Evolutionary conservation across 2,329 filamentous ascomycete species (phyloP), one percentile per base, ranked within the genome.

Genomic region (Diaporthe citrichinensis): DNA sequence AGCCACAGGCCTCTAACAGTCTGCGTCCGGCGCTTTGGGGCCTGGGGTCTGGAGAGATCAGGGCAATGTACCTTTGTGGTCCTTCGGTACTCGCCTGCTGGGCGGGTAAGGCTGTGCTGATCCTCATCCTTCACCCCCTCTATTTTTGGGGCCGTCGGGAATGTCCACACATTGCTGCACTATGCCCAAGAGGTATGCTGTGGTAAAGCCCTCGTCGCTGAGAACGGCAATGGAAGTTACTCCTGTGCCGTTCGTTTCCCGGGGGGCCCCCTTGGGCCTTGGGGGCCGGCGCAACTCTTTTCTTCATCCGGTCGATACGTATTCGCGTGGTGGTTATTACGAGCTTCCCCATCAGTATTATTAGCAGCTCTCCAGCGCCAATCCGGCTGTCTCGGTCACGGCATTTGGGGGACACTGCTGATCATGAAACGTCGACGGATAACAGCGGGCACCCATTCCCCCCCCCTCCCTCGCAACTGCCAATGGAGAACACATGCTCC

Each of bases 101-200:
- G 25, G 65, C 65, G 65, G 57, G 46, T 51, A 72, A 61, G 71
- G 57, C 71, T 61, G 57, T 62, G 71, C n/a, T 73, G 71, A 73
- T 73, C 71, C 71, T 73, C 71, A 65, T 65, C 71, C 71, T 65
- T 41, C 61, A 20, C 68, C 58, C 55, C 58, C 71, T 73, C 71
- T 65, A 55, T 61, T 73, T 73, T 62, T 39, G 28, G 34, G 59
- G 39, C 25, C 31, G 25, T 51, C 31, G 62, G 62, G 28, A 67
- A 53, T 72, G 28, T 25, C 51, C 55, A 41, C 15, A 34, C 36
- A 58, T 71, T 55, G 49, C 49, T 41, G 61, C 61, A 34, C 61
- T 49, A 65, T 65, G 61, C 61, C 41, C 25, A 46, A 46, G 59
- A 46, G 59, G 59, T 46, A 62, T 62, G 39, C 8, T 44, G 39